Evolutionary conservation across 2,329 filamentous ascomycete genomes (phyloP), one percentile per base, ranked within the genome.

Genomic region (Mollisiaceae sp.): DNA sequence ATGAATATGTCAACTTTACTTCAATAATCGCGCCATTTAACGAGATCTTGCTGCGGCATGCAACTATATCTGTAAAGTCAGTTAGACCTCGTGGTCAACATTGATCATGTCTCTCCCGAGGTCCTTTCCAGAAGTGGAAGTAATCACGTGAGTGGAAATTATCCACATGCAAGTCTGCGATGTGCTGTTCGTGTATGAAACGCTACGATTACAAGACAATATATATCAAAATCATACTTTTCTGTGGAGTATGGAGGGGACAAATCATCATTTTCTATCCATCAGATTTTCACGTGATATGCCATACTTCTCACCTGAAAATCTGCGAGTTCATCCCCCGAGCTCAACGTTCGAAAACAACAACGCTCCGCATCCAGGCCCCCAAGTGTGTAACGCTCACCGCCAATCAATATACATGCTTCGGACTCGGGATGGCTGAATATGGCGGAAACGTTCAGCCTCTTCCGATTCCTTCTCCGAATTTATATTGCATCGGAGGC

Each of bases 401-500:
- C 50, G 24, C 50, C 50, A 54, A 54, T 54, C 8, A 32, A 27
- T 15, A 32, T 32, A 11, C 24, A 27, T 11, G 6, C 27, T 35
- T 54, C 27, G 24, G 50, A 54, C 24, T 18, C 50, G 14, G 50
- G 27, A 52, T 52, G 20, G 22, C 50, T 54, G 5, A 54, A 54
- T 11, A 54, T 54, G 50, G 50, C 50, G 50, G 22, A 18, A 54
- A 35, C 50, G 50, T 35, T 54, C 50, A 54, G 50, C 50, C 22
- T 35, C 27, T 54, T 35, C 27, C 35, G 35, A 41, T 2, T 57
- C 55, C 32, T 24, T 20, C 55, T 22, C 55, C 32, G 55, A 27
- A 3, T 15, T 38, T 35, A 56, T n/a, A 41, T 39, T 41, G 36
- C 32, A 57, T 57, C 55, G 32, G 55, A 57, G 55, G 55, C 55